Percentiles rank a stretch among this genome's conserved stretches.
These are phyloP conservation scores for Exserohilum turcica DNA, from an alignment of 2,329 filamentous ascomycete species.

Conservation along the genomic window DNA sequence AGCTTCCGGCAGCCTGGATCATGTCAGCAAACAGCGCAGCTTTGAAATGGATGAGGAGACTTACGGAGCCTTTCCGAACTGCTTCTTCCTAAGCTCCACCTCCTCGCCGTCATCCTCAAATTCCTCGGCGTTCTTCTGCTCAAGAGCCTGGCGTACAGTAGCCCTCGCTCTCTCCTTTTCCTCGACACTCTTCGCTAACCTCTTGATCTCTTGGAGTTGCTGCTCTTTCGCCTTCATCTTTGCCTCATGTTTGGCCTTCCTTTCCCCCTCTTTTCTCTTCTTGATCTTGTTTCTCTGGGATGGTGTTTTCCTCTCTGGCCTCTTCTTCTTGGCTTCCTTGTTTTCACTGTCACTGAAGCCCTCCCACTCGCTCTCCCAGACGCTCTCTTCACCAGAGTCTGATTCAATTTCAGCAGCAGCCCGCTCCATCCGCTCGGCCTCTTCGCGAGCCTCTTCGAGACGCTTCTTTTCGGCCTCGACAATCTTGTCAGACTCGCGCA, in stretches of 20 bases:
- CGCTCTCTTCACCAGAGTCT: constrained; percentile 83
- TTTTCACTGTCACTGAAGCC: constrained; percentile 55
- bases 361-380: constrained; percentile 85
- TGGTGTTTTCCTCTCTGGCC: constrained; percentile 82
- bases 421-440: constrained; percentile 69
- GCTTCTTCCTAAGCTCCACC: constrained; percentile 66
- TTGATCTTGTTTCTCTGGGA: constrained; percentile 86
- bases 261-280: constrained; percentile 85
- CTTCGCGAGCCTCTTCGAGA: constrained; percentile 68
- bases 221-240: constrained; percentile 73
- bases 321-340: constrained; percentile 72
- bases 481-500: constrained; percentile 76
- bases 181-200: constrained; percentile 68
- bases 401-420: constrained; percentile 75
- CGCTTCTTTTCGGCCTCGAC: constrained; percentile 79
- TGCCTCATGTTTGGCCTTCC: constrained; percentile 73
- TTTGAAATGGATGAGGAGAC: constrained; percentile 16
- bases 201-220: constrained; percentile 73
- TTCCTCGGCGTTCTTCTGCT: constrained; percentile 31
- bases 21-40: constrained; percentile 14
- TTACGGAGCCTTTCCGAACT: constrained; percentile 69
- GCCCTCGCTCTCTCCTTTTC: constrained; percentile 60
- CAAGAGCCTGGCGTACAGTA: constrained; percentile 30
- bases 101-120: constrained; percentile 46
- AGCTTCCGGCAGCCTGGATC: constrained; percentile 70